Evolutionary conservation across 75 land plant genomes (phyloP).

Genomic region (Larix kaempferi): DNA sequence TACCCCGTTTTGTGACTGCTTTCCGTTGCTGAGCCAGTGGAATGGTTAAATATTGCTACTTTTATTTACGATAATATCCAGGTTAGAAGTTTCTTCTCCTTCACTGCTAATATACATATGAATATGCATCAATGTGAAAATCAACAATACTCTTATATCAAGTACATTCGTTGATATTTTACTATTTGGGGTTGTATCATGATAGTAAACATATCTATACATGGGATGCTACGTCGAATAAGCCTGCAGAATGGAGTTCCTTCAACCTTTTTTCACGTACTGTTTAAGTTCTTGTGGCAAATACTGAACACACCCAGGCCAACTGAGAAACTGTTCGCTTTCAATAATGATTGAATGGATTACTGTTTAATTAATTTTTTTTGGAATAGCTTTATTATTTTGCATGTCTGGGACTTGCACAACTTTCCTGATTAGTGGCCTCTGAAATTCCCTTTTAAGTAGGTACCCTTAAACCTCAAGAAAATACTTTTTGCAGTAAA

Average conservation of each 20-base stretch:
- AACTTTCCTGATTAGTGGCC: neutral
- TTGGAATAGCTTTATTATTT: neutral
- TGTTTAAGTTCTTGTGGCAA: neutral
- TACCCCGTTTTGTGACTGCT: constrained; percentile 76
- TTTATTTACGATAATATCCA: neutral
- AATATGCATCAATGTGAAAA: neutral
- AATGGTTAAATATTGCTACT: neutral
- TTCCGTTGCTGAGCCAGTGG: constrained; percentile 20
- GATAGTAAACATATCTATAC: neutral
- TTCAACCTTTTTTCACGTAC: neutral
- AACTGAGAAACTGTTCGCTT: neutral
- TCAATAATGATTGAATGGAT: neutral
- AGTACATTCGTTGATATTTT: neutral
- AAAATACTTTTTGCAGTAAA: neutral
- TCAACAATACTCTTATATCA: neutral
- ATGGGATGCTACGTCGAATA: neutral
- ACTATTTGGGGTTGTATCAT: neutral
- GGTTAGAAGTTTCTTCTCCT: neutral
- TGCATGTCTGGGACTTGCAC: neutral
- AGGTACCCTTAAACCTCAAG: neutral
- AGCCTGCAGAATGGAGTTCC: neutral
- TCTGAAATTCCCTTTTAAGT: neutral
- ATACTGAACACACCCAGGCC: neutral
- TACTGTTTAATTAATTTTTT: neutral
- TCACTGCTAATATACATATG: neutral